Base-by-base conservation (phyloP, 2,329 filamentous ascomycete species). In the Pyrenochaeta sp. region DNA sequence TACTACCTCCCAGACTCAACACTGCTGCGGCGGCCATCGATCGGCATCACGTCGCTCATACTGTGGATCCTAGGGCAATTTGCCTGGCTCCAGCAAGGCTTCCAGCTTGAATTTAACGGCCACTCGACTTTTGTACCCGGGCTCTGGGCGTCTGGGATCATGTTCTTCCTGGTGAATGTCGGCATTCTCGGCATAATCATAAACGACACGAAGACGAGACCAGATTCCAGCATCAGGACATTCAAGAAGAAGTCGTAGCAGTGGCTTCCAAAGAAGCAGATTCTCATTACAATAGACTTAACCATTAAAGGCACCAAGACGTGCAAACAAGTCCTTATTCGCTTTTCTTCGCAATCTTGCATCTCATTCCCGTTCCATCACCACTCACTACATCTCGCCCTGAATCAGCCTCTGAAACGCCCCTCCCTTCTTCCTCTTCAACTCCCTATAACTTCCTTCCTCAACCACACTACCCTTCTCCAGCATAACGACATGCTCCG, bases 171-270 rank as follows among this genome's bases (percentile, higher is more conserved):
- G 1, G 82, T 91, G 11, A 97, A 99, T 68, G 86, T 85, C 57
- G 95, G 90, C 85, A 89, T 97, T 41, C 68, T 99, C 26, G 89
- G 89, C 0, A 76, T 95, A 32, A 85, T 97, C 29, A 81, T 96
- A 6, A 67, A 68, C 2, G 94, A 97, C 69, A 58, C 60, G 5
- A 62, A 48, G 31, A 35, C 19, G 29, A 58, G 51, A 15, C 8
- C 28, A 8, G 29, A 38, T 24, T 10, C 10, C 7, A 18, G 10
- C 7, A n/a, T 18, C 7, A 11, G 7, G 3, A n/a, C 18, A 31
- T n/a, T 9, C 14, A 49, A 51, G 32, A 48, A 50, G 30, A 46
- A 7, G 26, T 40, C 36, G 22, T 41, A 28, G 21, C 23, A n/a
- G 4, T 17, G 27, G 11, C 3, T 9, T 18, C 14, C n/a, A 18